Base-by-base conservation (phyloP, 345 rosid species). In the Lepidium africanum region DNA sequence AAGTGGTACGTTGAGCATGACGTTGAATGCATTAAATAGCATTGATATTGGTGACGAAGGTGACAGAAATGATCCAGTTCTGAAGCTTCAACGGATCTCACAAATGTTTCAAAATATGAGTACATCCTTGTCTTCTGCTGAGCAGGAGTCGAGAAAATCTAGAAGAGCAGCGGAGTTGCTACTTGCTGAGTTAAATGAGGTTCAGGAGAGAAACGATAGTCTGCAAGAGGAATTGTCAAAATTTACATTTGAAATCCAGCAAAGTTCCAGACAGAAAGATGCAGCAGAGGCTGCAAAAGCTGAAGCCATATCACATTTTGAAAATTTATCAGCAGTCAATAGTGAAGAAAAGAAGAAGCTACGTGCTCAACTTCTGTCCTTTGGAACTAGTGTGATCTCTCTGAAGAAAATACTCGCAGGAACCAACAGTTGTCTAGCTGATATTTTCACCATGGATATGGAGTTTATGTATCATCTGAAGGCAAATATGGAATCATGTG, bases 101-200 rank as follows among this genome's bases (percentile, higher is more conserved):
- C 77, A 82, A 63, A 53, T 73, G 15, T 87, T 83, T 67, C 75
- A 12, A 64, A 87, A 81, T 77, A 77, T 88, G 82, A 89, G 63
- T 73, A 83, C 76, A 27, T 72, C 85, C 50, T 70, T 80, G 61
- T 74, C 85, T 76, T 78, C 85, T 68, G 78, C 81, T 17, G 88
- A 91, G 69, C 89, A 81, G 71, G 92, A 90, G 64, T 86, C 85
- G 5, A 83, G 73, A 67, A 94, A 91, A 76, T 89, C 96, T 59
- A 84, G 75, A 75, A 83, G 90, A 76, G 96, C 97, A n/a, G 89
- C 97, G 30, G 92, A 93, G 76, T 82, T 90, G 60, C 81, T 93
- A 70, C 83, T 90, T 74, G 92, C 96, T 1, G 97, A 93, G 80
- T 76, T 90, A 75, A 87, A 88, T 69, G 97, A 93, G 75, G 98